Percentiles rank a stretch among this genome's conserved stretches.
These are phyloP conservation scores for Rasamsonia emersonii DNA, from an alignment of 2,329 filamentous ascomycete genomes.

Conservation along the genomic window DNA sequence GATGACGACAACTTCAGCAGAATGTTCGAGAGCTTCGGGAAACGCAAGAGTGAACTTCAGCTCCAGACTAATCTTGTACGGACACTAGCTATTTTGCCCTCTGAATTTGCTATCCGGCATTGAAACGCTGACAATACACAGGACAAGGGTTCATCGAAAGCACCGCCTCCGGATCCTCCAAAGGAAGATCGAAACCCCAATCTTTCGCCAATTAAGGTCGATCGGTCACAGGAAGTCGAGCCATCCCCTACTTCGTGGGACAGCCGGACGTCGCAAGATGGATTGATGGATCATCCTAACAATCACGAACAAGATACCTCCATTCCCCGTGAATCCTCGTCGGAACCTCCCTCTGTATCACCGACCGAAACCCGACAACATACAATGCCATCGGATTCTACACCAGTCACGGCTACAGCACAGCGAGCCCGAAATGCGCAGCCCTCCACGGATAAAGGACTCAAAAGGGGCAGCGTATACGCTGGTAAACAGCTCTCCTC, in stretches of 20 bases:
- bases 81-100: background rate
- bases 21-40: slow-evolving; percentile 43
- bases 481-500: slow-evolving; percentile 17
- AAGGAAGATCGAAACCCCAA: slow-evolving; percentile 18
- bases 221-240: slow-evolving; percentile 36
- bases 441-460: slow-evolving; percentile 13
- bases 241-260: slow-evolving; percentile 45
- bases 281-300: slow-evolving; percentile 37
- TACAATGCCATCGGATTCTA: too few species aligned
- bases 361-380: too few species aligned
- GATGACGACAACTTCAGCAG: slow-evolving; percentile 41
- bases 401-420: too few species aligned
- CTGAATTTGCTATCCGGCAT: too few species aligned
- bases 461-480: slow-evolving; percentile 25
- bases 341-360: slow-evolving; percentile 7
- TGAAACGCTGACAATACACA: slow-evolving; percentile 4
- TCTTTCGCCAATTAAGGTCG: slow-evolving; percentile 37
- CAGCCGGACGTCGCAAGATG: slow-evolving; percentile 43
- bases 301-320: slow-evolving; percentile 23
- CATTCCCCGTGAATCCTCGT: slow-evolving; percentile 2
- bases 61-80: slow-evolving; percentile 10
- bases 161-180: slow-evolving; percentile 12
- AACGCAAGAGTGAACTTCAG: slow-evolving; percentile 20
- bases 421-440: too few species aligned
- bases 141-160: slow-evolving; percentile 13